Evolutionary conservation across 2,329 filamentous ascomycete species (phyloP).

Genomic region (Beauveria brongniartii): DNA sequence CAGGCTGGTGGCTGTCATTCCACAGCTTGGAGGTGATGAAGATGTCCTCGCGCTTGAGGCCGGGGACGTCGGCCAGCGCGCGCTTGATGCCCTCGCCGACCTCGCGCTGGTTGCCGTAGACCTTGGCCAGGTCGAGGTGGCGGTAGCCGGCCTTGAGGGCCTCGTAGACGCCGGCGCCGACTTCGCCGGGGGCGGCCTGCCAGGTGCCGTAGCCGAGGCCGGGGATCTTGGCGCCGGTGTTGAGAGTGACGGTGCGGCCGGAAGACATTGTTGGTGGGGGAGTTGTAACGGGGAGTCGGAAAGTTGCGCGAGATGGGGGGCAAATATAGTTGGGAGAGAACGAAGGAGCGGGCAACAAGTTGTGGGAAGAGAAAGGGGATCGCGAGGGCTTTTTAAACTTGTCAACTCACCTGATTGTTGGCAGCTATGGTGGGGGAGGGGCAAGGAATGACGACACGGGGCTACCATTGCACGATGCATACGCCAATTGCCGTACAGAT

Average conservation of each 20-base stretch:
- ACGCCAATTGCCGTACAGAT: no score
- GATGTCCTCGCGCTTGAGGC: slow-evolving; percentile 46
- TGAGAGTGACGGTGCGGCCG: slow-evolving; percentile 44
- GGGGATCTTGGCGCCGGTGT: slow-evolving; percentile 54
- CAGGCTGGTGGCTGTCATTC: slow-evolving; percentile 53
- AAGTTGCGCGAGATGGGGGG: neutral
- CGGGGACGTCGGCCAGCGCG: slow-evolving; percentile 37
- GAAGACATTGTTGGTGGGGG: slow-evolving; percentile 44
- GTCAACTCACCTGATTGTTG: neutral
- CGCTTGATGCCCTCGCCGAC: slow-evolving; percentile 47
- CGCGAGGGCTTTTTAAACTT: neutral
- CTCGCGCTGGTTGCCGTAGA: slow-evolving; percentile 58
- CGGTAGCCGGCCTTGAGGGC: slow-evolving; percentile 57
- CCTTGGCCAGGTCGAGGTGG: slow-evolving; percentile 46
- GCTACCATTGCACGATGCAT: neutral
- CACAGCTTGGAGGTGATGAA: slow-evolving; percentile 62
- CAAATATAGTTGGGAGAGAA: no score
- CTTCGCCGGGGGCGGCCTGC: slow-evolving; percentile 59
- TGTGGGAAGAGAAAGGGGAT: no score
- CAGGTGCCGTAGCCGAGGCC: slow-evolving; percentile 50
- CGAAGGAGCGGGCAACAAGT: no score
- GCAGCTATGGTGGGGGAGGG: slow-evolving; percentile 10
- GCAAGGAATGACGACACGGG: slow-evolving; percentile 9
- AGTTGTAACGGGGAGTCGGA: neutral
- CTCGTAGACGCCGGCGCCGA: slow-evolving; percentile 54